Evolutionary conservation across 257 asterid genomes (phyloP), one percentile per base, ranked within the genome.

Genomic region (Buddleja alternifolia): DNA sequence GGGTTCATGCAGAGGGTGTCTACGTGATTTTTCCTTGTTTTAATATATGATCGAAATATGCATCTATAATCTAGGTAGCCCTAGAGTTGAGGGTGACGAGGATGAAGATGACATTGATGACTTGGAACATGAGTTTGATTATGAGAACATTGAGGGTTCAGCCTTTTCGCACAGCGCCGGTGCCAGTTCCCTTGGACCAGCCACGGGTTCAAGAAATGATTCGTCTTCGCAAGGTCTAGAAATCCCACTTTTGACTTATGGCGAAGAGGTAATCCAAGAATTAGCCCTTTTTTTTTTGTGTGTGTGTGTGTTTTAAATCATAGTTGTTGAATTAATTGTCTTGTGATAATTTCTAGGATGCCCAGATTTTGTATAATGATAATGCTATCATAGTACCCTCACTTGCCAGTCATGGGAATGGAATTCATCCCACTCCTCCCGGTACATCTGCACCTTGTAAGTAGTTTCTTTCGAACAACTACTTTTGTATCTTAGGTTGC

Each of bases 61-160:
- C 7, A 34, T 63, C 23, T 40, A 10, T 55, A 12, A 34, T 73
- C 25, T 76, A 90, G 98, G 97, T 73, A 83, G 92, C 75, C 88
- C 96, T 20, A 85, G 96, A 70, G 98, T 93, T 21, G 96, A 90
- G 68, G 98, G 96, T 45, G 98, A 93, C 60, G 98, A 93, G 81
- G 98, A 93, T 77, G 98, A 93, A 74, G 97, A 93, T 55, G 86
- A 48, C 29, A n/a, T 59, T 3, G 98, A 93, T 76, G 98, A 93
- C 77, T 76, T 90, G 81, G 98, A 90, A 57, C 76, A 84, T 11
- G 98, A 93, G 75, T 90, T 93, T 48, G 88, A 82, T 76, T 88
- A 84, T 63, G 81, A 66, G 40, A 55, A 77, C 20, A 20, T 61
- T 39, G 87, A 82, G 66, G 77, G 66, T 63, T 69, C 73, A 8